Conservation (phyloP, 345 rosid genomes). For the Erysimum cheiranthoides region DNA sequence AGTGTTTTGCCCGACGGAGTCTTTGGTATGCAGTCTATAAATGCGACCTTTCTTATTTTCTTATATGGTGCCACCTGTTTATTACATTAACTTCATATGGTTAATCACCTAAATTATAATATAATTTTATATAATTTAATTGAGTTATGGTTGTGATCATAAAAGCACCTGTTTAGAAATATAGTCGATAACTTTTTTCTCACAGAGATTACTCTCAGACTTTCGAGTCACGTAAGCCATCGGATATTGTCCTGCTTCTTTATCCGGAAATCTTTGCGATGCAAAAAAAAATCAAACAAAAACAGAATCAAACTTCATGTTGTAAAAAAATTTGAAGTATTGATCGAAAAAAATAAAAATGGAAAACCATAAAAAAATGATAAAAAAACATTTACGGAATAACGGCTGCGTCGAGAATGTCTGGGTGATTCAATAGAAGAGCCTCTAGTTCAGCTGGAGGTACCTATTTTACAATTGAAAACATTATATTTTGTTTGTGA, state of each 20-base stretch:
- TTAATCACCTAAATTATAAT: background rate
- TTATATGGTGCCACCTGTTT: slow-evolving; percentile 85
- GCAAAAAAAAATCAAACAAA: background rate
- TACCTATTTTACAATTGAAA: slow-evolving; percentile 50
- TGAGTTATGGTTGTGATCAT: background rate
- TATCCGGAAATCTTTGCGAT: slow-evolving; percentile 67
- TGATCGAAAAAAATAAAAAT: no score
- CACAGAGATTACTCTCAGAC: slow-evolving; percentile 50
- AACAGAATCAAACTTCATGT: background rate
- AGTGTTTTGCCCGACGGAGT: slow-evolving; percentile 88
- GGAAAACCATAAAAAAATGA: no score
- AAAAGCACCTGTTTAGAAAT: slow-evolving; percentile 58
- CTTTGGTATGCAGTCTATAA: slow-evolving; percentile 63
- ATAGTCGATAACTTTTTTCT: slow-evolving; percentile 57
- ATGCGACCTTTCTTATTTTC: slow-evolving; percentile 57
- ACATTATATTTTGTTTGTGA: background rate
- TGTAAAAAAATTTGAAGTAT: no score
- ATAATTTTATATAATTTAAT: background rate
- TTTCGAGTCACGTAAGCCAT: slow-evolving; percentile 75
- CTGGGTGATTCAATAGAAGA: slow-evolving; percentile 62
- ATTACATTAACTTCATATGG: background rate
- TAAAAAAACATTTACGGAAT: slow-evolving; percentile 54
- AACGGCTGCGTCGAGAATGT: slow-evolving; percentile 73
- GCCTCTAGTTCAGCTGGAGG: slow-evolving; percentile 93
- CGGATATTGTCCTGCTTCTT: slow-evolving; percentile 74